Conservation (phyloP, 1,139 yeast genomes). For the Nematodospora anomalae region DNA sequence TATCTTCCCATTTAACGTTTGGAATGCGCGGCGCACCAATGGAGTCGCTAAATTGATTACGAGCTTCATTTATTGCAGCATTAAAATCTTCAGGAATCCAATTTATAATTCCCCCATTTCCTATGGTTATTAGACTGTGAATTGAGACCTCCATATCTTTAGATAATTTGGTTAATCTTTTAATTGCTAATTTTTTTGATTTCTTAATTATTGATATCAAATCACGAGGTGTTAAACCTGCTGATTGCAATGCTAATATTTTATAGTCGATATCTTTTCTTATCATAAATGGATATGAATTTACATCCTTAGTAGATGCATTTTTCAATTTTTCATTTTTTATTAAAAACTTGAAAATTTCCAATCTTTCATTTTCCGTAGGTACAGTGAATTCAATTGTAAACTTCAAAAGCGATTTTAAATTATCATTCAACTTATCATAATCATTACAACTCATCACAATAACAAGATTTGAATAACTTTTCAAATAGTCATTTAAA, state of each 20-base stretch:
- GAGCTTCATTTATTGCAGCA: constrained; percentile 73
- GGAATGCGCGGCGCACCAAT: constrained; percentile 98
- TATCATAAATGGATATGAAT: constrained; percentile 24
- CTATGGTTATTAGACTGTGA: constrained; percentile 33
- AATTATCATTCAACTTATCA: constrained; percentile 65
- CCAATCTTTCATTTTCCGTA: constrained; percentile 66
- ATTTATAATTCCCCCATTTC: constrained; percentile 55
- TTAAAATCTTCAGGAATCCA: constrained; percentile 67
- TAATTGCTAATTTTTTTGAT: constrained; percentile 59
- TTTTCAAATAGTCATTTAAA: constrained; percentile 53
- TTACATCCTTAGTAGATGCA: constrained; percentile 15
- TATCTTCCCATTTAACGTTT: constrained; percentile 92
- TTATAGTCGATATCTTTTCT: constrained; percentile 57
- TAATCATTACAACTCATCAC: constrained; percentile 72
- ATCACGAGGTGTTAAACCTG: constrained; percentile 90
- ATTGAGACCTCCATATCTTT: constrained; percentile 18
- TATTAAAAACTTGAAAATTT: constrained; percentile 57
- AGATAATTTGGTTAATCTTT: constrained; percentile 41
- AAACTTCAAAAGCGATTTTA: constrained; percentile 72
- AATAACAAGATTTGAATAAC: constrained; percentile 46
- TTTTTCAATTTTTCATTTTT: constrained; percentile 20
- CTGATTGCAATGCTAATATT: constrained; percentile 78
- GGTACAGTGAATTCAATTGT: constrained; percentile 80
- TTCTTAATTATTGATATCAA: constrained; percentile 67
- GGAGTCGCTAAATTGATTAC: constrained; percentile 87